Conservation (phyloP, 192 early-diverging fungal species). For the Spizellomyces punctatus region DNA sequence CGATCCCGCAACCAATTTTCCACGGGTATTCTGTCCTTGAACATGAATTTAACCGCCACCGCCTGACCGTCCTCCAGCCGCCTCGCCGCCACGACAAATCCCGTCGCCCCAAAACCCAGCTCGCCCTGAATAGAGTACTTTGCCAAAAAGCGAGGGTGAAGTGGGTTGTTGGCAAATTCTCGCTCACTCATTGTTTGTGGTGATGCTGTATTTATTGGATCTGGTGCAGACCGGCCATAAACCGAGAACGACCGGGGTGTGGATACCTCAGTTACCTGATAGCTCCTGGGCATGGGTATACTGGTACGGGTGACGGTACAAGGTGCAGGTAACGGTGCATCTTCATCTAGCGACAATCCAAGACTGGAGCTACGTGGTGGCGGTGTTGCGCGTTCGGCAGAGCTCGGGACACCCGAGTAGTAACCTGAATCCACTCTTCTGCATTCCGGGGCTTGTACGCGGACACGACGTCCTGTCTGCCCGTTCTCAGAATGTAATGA, state of each 20-base stretch:
- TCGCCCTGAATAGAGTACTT: constrained; percentile 36
- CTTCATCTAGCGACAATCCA: too few species aligned
- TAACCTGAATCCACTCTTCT: constrained; percentile 19
- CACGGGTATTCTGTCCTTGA: constrained; percentile 37
- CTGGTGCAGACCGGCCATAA: not conserved
- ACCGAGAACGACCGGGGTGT: not conserved
- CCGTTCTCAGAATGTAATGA: too few species aligned
- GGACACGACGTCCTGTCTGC: too few species aligned
- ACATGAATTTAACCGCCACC: constrained; percentile 64
- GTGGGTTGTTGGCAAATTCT: constrained; percentile 18
- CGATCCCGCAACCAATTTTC: constrained; percentile 19
- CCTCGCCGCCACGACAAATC: constrained; percentile 64
- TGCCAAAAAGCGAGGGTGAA: constrained; percentile 25
- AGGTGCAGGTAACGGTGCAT: too few species aligned
- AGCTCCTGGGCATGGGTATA: too few species aligned
- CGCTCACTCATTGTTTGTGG: constrained; percentile 14
- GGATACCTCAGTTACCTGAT: not conserved
- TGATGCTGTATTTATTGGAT: not conserved
- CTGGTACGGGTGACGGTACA: too few species aligned
- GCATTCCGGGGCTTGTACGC: not conserved
- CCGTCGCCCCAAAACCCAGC: constrained; percentile 76
- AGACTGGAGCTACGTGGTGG: too few species aligned
- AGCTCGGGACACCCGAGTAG: not conserved
- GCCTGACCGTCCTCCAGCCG: constrained; percentile 50
- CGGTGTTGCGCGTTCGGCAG: too few species aligned